Percentiles rank a stretch among this genome's conserved stretches.
phyloP scores from a whole-genome alignment of 139 green algal species.

The Ostreobium quekettii region DNA sequence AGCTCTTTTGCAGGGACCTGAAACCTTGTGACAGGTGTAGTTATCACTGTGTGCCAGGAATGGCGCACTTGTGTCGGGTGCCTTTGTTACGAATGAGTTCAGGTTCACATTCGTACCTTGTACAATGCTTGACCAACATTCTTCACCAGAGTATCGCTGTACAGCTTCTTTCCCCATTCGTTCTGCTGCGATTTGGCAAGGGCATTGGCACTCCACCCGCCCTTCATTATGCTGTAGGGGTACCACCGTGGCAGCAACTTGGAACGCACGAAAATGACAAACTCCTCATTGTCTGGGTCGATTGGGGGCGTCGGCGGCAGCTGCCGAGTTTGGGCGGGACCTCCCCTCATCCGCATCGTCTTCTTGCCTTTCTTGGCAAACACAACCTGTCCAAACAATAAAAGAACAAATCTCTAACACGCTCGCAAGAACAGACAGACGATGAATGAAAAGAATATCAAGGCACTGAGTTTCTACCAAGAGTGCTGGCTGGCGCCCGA shows the following conservation, averaged over 20 bases:
- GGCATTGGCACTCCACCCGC: constrained; percentile 42
- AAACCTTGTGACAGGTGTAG: too few species aligned
- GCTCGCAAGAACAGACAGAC: too few species aligned
- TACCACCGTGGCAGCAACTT: constrained; percentile 44
- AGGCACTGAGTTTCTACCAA: too few species aligned
- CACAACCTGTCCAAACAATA: too few species aligned
- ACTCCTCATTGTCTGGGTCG: constrained; percentile 57
- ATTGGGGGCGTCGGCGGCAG: constrained; percentile 40
- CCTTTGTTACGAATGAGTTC: constrained; percentile 25
- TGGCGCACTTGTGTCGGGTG: constrained; percentile 24
- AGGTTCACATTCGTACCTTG: neutral
- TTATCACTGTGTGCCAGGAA: too few species aligned
- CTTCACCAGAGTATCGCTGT: constrained; percentile 31
- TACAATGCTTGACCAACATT: constrained; percentile 35
- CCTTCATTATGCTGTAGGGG: constrained; percentile 50
- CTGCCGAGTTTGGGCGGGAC: too few species aligned
- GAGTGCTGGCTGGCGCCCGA: too few species aligned
- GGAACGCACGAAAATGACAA: constrained; percentile 53
- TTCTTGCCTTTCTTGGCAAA: too few species aligned
- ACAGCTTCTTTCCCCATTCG: constrained; percentile 38
- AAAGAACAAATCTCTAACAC: too few species aligned
- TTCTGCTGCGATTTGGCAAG: constrained; percentile 44
- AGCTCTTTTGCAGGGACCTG: too few species aligned
- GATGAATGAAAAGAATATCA: too few species aligned
- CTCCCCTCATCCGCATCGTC: too few species aligned